Evolutionary conservation across 148 eudicot genomes (phyloP), one percentile per base, ranked within the genome.

Genomic region (Amaranthus cruentus): DNA sequence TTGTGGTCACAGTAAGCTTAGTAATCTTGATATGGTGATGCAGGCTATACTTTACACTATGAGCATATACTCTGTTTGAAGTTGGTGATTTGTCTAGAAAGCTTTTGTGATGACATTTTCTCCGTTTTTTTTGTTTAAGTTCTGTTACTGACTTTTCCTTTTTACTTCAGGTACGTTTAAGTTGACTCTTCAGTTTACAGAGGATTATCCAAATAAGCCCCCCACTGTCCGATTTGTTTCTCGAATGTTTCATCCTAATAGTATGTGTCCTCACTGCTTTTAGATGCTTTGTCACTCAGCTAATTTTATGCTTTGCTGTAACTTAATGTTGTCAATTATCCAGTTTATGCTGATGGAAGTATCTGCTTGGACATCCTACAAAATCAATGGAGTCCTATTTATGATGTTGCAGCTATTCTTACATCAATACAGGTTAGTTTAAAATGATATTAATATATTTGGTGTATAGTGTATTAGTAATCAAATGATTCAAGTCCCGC

Each of bases 271-370:
- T 56, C 6, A 7, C 69, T 7, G 54, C 54, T 43, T 7, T 4
- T 52, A 46, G 4, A 4, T 55, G 6, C n/a, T 48, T 57, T 14
- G 63, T 74, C 67, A 13, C 59, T 54, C 44, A 47, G n/a, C 28
- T 10, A 13, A n/a, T 69, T 54, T 47, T 47, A 10, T 64, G 48
- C 13, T 75, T 64, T 47, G 55, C 46, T 12, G 49, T 78, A 57
- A 47, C 47, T 50, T 55, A 55, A 54, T 43, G 43, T 71, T 57
- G 47, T 78, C 54, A 59, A 62, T 52, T 80, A 53, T 55, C 14
- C 80, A 87, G 90, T 87, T 76, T 87, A 87, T 87, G 90, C 88
- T 48, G 90, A 87, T 67, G 90, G 90, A 58, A 87, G 90, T 77
- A 87, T 87, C 75, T 87, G 90, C 77, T 71, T 87, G 82, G 90